Evolutionary conservation across 2,329 filamentous ascomycete species (phyloP), one percentile per base, ranked within the genome.

Genomic region (Fusarium duplospermum): DNA sequence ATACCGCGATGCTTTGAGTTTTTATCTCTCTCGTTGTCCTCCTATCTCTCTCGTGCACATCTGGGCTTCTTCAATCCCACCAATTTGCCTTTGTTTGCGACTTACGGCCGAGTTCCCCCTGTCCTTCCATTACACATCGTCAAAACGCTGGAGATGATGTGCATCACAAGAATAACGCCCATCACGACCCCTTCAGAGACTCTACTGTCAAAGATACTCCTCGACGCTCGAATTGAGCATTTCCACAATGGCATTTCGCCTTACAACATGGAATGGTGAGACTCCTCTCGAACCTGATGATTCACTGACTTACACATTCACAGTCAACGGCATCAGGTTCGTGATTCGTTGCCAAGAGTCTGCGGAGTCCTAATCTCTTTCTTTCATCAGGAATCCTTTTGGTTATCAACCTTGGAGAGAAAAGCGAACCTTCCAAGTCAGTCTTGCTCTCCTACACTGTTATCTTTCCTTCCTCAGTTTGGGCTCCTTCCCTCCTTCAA

Each of bases 231-330:
- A 11, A 20, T 24, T 2, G 18, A 18, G 24, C 18, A 45, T 54
- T 9, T 60, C 13, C 66, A 87, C 78, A 22, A 95, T 95, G 93
- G 89, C 87, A 18, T 86, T 97, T 73, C 91, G 94, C 70, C 94
- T 98, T 77, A 96, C 94, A 4, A 94, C 93, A 16, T 96, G 93
- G 93, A 96, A 96, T 84, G 93, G 93, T 94, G 82, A 50, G 20
- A 14, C 54, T 42, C 22, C 22, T 40, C 11, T 22, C 20, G 11
- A 56, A 14, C 40, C 7, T 16, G 22, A 5, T 16, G 20, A 50
- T 58, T 69, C 61, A 72, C 73, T 60, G 71, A 42, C 3, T 40
- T 47, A 47, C 8, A 56, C 54, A 29, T 58, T 6, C 40, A 61
- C 35, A 95, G 93, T 95, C 50, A 95, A 95, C 82, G 93, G 93